Percentiles rank a stretch among this genome's conserved stretches.
Evolutionary conservation across 192 early-diverging fungal species (phyloP).

Genomic region (Coemansia sp.): DNA sequence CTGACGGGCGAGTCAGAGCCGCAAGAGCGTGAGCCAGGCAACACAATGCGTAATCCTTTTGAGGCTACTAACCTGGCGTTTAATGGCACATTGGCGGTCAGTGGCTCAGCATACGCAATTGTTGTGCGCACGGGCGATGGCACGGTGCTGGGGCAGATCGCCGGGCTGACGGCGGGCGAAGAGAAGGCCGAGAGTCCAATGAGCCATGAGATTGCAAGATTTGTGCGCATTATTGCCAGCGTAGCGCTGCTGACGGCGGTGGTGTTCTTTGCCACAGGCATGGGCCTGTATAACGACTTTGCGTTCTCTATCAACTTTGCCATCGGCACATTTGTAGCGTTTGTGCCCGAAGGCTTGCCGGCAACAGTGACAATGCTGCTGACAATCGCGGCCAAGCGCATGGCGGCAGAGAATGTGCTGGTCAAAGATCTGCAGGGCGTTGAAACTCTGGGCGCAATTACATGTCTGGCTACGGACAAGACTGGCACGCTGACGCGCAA

Average conservation of each 20-base stretch:
- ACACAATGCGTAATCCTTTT: slow-evolving; percentile 75
- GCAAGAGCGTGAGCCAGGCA: slow-evolving; percentile 69
- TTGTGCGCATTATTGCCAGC: slow-evolving; percentile 82
- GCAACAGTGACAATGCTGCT: slow-evolving; percentile 92
- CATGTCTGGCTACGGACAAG: slow-evolving; percentile 94
- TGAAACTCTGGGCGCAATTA: slow-evolving; percentile 96
- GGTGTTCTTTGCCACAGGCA: slow-evolving; percentile 81
- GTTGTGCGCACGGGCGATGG: slow-evolving; percentile 90
- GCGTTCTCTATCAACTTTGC: slow-evolving; percentile 83
- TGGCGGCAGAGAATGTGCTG: slow-evolving; percentile 84
- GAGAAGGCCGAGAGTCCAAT: slow-evolving; percentile 71
- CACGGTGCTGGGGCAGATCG: slow-evolving; percentile 96
- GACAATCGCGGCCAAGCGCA: slow-evolving; percentile 93
- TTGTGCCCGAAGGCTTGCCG: slow-evolving; percentile 92
- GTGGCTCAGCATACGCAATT: slow-evolving; percentile 87
- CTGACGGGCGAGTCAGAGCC: slow-evolving; percentile 95
- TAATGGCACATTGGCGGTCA: slow-evolving; percentile 81
- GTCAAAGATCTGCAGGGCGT: slow-evolving; percentile 97
- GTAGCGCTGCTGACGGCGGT: slow-evolving; percentile 74
- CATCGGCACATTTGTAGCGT: slow-evolving; percentile 84
- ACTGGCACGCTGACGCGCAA: slow-evolving; percentile 96
- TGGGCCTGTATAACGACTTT: slow-evolving; percentile 59
- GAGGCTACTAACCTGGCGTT: slow-evolving; percentile 92
- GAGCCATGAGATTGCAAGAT: slow-evolving; percentile 69
- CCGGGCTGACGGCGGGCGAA: slow-evolving; percentile 78